Evolutionary conservation across 2,329 filamentous ascomycete genomes (phyloP).

Genomic region (Fusarium sp.): DNA sequence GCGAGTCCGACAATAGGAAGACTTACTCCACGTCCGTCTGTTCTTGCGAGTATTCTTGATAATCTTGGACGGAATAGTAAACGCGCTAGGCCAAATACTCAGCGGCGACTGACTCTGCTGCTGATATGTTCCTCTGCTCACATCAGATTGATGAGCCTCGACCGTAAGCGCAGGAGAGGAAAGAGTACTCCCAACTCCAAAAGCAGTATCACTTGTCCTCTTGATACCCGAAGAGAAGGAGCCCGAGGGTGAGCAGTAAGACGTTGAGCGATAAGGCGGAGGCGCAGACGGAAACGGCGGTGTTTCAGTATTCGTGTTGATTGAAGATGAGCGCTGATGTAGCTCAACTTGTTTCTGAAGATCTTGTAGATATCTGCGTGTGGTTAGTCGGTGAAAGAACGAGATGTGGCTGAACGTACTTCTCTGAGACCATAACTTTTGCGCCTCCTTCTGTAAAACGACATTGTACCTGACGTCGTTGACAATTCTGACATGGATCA

Average conservation of each 20-base stretch:
- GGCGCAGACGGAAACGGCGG: slow-evolving; percentile 11
- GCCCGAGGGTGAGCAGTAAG: slow-evolving; percentile 17
- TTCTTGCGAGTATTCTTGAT: slow-evolving; percentile 48
- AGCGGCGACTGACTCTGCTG: slow-evolving; percentile 20
- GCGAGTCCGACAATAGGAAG: too few relatives aligned
- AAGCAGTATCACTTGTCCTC: slow-evolving; percentile 26
- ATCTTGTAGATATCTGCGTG: slow-evolving; percentile 41
- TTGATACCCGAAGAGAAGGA: slow-evolving; percentile 17
- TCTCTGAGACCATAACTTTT: slow-evolving; percentile 50
- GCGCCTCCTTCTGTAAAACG: slow-evolving; percentile 46
- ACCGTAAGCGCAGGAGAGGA: slow-evolving; percentile 36
- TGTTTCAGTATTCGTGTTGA: not conserved
- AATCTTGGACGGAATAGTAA: slow-evolving; percentile 45
- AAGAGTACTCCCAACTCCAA: slow-evolving; percentile 23
- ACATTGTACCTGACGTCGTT: slow-evolving; percentile 47
- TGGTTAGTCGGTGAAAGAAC: slow-evolving; percentile 8
- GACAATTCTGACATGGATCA: slow-evolving; percentile 49
- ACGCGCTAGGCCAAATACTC: slow-evolving; percentile 48
- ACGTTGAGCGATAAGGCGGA: slow-evolving; percentile 28
- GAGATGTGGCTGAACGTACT: slow-evolving; percentile 31
- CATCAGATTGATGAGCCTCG: not conserved
- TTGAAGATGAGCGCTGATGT: slow-evolving; percentile 20
- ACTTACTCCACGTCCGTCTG: slow-evolving; percentile 52
- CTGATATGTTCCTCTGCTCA: not conserved
- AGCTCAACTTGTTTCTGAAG: slow-evolving; percentile 40